Base-by-base conservation (phyloP, 768 basidiomycete species). In the Naganishia vaughanmartiniae region DNA sequence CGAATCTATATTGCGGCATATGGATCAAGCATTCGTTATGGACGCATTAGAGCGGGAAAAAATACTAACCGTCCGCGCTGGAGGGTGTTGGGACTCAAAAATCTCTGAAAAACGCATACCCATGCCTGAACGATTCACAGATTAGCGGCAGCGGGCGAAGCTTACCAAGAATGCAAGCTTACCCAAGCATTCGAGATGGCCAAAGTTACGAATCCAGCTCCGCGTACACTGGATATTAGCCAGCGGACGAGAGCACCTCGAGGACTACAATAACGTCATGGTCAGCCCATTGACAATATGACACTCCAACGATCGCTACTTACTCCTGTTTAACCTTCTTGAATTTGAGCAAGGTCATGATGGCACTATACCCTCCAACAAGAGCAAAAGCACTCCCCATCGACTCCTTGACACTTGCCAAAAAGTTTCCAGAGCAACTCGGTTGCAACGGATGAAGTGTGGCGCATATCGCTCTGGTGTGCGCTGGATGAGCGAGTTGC, bases 101-200 rank as follows among this genome's bases (percentile, higher is more conserved):
- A 7, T 15, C 70, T 21, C 28, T 71, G 70, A 31, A 66, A 71
- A 21, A 63, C 42, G 54, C 70, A 71, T 46, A 67, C 65, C 70
- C 60, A 65, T 21, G 51, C 69, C 69, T 70, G 36, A 21, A 33
- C 21, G 66, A 30, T 31, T 54, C 15, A 24, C n/a, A 14, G 14
- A 57, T 15, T 46, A 36, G 21, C 36, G 26, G 24, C 26, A 36
- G 39, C 19, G 26, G 24, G 24, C 54, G 55, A 34, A n/a, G 9
- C 31, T n/a, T 56, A n/a, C n/a, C 42, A 56, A 26, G 6, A 5
- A n/a, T 10, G 1, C n/a, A 3, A 34, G 36, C 68, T 36, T 36
- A 70, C 65, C 70, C 70, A 71, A 42, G 70, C 70, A 10, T 54
- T 71, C 21, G 65, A 56, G 54, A 71, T 71, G 33, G 65, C 24